Percentiles rank a stretch among this genome's conserved stretches.
Conservation (phyloP, 1,284 basidiomycete species). For the Psilocybe mexicana region DNA sequence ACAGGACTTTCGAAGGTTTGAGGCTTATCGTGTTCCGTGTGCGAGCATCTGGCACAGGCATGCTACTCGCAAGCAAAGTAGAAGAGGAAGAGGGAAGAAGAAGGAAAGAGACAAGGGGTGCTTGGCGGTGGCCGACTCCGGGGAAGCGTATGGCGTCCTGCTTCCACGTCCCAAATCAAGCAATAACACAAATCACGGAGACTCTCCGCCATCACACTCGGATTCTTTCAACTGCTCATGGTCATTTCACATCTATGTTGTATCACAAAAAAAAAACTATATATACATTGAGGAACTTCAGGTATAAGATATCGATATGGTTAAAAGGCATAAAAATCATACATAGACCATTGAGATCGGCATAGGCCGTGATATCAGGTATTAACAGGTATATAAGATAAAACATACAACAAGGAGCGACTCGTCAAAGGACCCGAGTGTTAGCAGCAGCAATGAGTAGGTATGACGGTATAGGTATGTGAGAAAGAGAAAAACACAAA, state of each 20-base stretch:
- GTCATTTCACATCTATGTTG: too few relatives aligned
- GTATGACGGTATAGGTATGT: background rate
- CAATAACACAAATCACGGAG: constrained; percentile 3
- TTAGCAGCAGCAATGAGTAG: background rate
- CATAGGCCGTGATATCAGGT: background rate
- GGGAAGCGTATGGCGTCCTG: background rate
- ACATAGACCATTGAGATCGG: background rate
- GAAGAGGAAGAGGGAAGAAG: background rate
- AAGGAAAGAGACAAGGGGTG: background rate
- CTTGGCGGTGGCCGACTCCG: background rate
- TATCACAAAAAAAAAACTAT: background rate
- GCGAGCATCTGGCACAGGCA: constrained; percentile 68
- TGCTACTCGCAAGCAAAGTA: constrained; percentile 34
- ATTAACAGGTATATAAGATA: background rate
- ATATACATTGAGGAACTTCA: background rate
- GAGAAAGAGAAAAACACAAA: background rate
- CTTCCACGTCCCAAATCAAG: constrained; percentile 2
- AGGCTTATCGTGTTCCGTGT: constrained; percentile 68
- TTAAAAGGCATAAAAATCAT: background rate
- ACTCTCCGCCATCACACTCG: background rate
- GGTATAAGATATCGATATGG: background rate
- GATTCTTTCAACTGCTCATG: too few relatives aligned
- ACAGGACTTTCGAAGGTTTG: constrained; percentile 51
- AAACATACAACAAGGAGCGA: background rate
- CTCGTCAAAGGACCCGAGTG: background rate